A percentile compares a stretch with the other conserved stretches of the same genome.
These are phyloP conservation scores for Botryotinia convoluta DNA, from an alignment of 2,329 filamentous ascomycete species.

Conservation along the genomic window DNA sequence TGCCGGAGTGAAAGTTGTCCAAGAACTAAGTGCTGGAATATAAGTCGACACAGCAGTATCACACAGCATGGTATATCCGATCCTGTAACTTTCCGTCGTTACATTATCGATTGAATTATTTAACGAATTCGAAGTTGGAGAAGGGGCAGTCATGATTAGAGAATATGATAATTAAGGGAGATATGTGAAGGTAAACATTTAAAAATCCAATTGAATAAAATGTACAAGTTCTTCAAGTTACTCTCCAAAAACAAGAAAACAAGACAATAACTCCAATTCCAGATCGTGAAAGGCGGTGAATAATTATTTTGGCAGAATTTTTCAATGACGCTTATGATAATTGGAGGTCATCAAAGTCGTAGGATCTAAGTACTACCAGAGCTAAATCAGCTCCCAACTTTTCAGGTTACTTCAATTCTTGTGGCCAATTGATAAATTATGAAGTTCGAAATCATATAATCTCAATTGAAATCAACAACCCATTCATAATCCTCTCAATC, in stretches of 20 bases:
- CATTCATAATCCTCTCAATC: neutral
- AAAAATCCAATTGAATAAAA: neutral
- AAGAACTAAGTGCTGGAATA: slow-evolving; percentile 6
- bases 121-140: neutral
- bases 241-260: slow-evolving; percentile 6
- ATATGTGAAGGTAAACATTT: neutral
- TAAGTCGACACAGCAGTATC: slow-evolving; percentile 13
- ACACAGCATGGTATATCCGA: slow-evolving; percentile 15
- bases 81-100: neutral
- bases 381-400: neutral
- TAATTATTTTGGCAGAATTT: neutral
- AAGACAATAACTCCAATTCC: neutral
- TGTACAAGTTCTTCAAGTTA: neutral
- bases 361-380: neutral
- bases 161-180: neutral
- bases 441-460: neutral
- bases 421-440: neutral
- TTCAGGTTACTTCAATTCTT: neutral
- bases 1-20: slow-evolving; percentile 16
- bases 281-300: neutral
- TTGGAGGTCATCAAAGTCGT: neutral
- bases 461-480: neutral
- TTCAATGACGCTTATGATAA: neutral
- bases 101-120: neutral
- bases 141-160: neutral